Evolutionary conservation across 2,329 filamentous ascomycete species (phyloP), one percentile per base, ranked within the genome.

Genomic region (Aspergillus udagawae): DNA sequence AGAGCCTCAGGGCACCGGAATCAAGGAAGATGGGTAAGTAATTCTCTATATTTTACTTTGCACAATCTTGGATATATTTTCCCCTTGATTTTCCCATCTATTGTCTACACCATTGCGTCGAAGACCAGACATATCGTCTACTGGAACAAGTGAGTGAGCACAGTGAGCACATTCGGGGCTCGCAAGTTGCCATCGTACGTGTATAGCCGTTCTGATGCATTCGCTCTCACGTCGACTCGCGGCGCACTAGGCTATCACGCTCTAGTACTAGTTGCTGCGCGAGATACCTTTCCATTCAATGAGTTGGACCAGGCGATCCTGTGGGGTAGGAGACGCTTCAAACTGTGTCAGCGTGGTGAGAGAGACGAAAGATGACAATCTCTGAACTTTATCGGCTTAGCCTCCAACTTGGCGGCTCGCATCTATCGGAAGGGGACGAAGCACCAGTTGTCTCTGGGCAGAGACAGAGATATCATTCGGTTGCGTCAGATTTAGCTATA

Each of bases 11-110:
- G 73, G 72, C 49, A 78, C 75, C 25, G 76, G 75, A 51, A 90
- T 92, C 56, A 95, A 95, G 77, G 91, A 95, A 84, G 91, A 95
- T 72, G 91, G 91, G 91, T 95, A 87, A 92, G 91, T 86, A n/a
- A 12, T 48, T 25, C n/a, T 54, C 48, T 53, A 35, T 49, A 47
- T 27, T 45, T 28, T 17, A 42, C 25, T 25, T 55, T n/a, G 44
- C 42, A 29, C 50, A 28, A 42, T 35, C 50, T 27, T 49, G 58
- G 56, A 29, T 29, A 4, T 25, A 2, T 57, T 63, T 67, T 62
- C 64, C 63, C 60, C 63, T 58, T 60, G 66, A 28, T 53, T 41
- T 41, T 58, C 49, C 41, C 28, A 51, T 54, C 20, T 56, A 44
- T 56, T 49, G 52, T 55, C 32, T 28, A 49, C n/a, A 49, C 47